These are phyloP conservation scores for Ambrosia artemisiifolia DNA, from an alignment of 129 eudicot species.

Conservation along the genomic window DNA sequence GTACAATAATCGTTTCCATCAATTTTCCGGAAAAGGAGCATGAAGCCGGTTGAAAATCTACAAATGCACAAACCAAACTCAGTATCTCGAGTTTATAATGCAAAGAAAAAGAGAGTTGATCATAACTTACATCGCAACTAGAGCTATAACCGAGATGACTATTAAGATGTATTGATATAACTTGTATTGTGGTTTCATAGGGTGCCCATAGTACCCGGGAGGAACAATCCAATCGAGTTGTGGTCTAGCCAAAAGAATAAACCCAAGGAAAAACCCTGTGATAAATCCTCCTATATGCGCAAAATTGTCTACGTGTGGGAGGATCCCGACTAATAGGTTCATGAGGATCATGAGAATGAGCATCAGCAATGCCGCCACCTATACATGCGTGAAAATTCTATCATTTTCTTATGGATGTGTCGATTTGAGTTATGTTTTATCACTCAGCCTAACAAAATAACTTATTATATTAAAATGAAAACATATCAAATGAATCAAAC, in stretches of 20 bases:
- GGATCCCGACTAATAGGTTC: slow-evolving; percentile 67
- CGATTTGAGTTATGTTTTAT: not conserved
- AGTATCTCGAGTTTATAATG: not conserved
- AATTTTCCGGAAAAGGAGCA: slow-evolving; percentile 42
- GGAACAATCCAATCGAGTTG: slow-evolving; percentile 56
- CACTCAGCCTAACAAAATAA: too few species aligned
- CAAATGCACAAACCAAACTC: not conserved
- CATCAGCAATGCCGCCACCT: slow-evolving; percentile 41
- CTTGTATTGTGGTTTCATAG: slow-evolving; percentile 57
- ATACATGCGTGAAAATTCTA: not conserved
- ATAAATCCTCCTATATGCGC: slow-evolving; percentile 87
- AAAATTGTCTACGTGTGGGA: slow-evolving; percentile 85
- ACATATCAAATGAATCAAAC: too few species aligned
- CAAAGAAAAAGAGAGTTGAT: not conserved
- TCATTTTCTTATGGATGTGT: not conserved
- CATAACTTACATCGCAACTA: slow-evolving; percentile 52
- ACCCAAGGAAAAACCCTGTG: slow-evolving; percentile 81
- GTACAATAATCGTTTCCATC: slow-evolving; percentile 62
- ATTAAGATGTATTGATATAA: slow-evolving; percentile 45
- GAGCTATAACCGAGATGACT: slow-evolving; percentile 31
- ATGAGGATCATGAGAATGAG: slow-evolving; percentile 50
- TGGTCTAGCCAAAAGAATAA: slow-evolving; percentile 58
- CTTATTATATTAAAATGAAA: too few species aligned
- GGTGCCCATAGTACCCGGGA: slow-evolving; percentile 33
- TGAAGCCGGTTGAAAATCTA: slow-evolving; percentile 50